Percentiles rank a stretch among this genome's conserved stretches.
phyloP scores from a whole-genome alignment of 2,329 filamentous ascomycete genomes.

The Exserohilum turcica region DNA sequence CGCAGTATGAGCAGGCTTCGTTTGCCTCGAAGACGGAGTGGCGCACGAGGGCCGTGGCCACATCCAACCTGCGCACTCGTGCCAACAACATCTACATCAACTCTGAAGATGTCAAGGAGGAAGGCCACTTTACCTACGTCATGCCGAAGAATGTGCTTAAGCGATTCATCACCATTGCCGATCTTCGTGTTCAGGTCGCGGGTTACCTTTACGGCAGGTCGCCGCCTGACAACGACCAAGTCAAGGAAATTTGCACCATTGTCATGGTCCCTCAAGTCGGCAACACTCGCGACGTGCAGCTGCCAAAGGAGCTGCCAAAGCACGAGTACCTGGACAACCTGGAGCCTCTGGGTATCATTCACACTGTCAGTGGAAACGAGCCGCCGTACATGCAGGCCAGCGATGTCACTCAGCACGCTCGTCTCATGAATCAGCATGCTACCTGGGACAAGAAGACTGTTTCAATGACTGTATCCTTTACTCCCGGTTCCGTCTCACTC shows the following conservation, averaged over 20 bases:
- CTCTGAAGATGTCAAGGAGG: conserved; percentile 87
- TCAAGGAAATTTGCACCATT: conserved; percentile 96
- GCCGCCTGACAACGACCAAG: conserved; percentile 90
- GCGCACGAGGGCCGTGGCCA: conserved; percentile 95
- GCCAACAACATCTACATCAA: conserved; percentile 99
- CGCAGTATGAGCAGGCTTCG: conserved; percentile 95
- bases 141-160: conserved; percentile 99
- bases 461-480: conserved; percentile 95
- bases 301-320: conserved; percentile 87
- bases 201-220: conserved; percentile 94
- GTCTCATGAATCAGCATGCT: conserved; percentile 81
- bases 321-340: conserved; percentile 86
- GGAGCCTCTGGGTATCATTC: conserved; percentile 92
- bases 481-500: conserved; percentile 91
- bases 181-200: conserved; percentile 93
- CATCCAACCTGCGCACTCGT: conserved; percentile 89
- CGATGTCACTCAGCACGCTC: conserved; percentile 93
- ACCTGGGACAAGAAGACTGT: conserved; percentile 88
- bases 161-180: conserved; percentile 96
- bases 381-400: conserved; percentile 93
- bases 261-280: conserved; percentile 98
- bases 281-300: conserved; percentile 86
- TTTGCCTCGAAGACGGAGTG: conserved; percentile 99
- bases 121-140: conserved; percentile 89
- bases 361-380: conserved; percentile 94